phyloP scores from a whole-genome alignment of 2,329 filamentous ascomycete species.

The Diaporthe sp. region DNA sequence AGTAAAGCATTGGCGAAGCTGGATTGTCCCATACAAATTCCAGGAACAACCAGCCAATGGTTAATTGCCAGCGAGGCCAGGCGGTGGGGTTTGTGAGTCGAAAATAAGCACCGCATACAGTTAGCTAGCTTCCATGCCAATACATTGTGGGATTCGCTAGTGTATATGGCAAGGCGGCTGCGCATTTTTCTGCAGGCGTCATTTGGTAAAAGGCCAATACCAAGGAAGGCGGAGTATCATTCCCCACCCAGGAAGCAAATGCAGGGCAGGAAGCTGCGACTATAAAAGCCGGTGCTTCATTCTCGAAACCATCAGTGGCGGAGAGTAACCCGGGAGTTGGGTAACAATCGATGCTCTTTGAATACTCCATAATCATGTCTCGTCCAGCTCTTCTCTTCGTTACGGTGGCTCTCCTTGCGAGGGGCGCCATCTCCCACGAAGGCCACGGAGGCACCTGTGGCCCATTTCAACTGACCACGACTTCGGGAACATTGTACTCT shows the following conservation, averaged over 20 bases:
- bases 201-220: not conserved
- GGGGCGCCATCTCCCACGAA: not conserved
- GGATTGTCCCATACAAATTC: not conserved
- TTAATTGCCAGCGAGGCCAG: not conserved
- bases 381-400: not conserved
- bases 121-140: not conserved
- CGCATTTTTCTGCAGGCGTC: not conserved
- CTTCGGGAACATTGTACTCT: conserved; percentile 7
- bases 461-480: not conserved
- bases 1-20: not conserved
- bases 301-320: not conserved
- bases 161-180: not conserved
- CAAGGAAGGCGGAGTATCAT: not conserved
- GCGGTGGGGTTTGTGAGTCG: not conserved
- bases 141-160: not conserved
- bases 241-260: not conserved
- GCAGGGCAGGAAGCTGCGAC: too few species aligned
- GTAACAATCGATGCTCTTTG: not conserved
- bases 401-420: not conserved
- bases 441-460: not conserved
- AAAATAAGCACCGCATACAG: not conserved
- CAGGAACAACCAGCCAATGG: not conserved
- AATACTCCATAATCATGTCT: not conserved
- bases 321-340: not conserved
- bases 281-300: not conserved